phyloP scores from a whole-genome alignment of 345 rosid genomes.

The Salix caprea region DNA sequence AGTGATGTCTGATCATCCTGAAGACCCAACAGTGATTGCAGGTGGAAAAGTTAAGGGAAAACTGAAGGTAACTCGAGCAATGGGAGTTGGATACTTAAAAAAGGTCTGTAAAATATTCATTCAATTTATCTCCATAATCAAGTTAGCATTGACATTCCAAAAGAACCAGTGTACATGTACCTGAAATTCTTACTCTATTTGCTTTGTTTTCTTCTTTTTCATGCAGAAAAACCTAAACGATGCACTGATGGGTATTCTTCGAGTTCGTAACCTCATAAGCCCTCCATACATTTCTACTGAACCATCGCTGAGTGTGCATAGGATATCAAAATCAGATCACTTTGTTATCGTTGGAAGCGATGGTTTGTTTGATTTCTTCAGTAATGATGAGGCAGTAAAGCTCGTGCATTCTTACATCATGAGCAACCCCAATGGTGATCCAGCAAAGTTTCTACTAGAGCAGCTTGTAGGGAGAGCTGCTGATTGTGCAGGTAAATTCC shows the following conservation, averaged over 20 bases:
- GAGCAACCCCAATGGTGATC: constrained; percentile 71
- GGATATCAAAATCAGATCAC: constrained; percentile 66
- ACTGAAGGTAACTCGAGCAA: constrained; percentile 87
- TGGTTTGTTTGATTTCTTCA: constrained; percentile 89
- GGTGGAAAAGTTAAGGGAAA: constrained; percentile 91
- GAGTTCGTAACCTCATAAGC: constrained; percentile 75
- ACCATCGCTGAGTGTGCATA: constrained; percentile 75
- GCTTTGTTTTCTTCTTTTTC: neutral
- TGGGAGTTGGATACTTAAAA: constrained; percentile 93
- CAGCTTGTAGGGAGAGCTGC: constrained; percentile 84
- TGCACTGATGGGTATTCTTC: constrained; percentile 93
- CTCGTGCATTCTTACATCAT: constrained; percentile 57
- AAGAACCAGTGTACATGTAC: neutral
- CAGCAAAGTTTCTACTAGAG: constrained; percentile 80
- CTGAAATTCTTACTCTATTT: neutral
- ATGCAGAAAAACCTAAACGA: constrained; percentile 73
- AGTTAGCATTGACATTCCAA: neutral
- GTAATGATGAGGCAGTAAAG: constrained; percentile 73
- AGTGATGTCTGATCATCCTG: constrained; percentile 70
- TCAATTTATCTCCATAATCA: neutral
- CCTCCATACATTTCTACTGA: constrained; percentile 85
- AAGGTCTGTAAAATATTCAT: constrained; percentile 37
- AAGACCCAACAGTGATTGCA: constrained; percentile 61
- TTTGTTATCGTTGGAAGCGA: constrained; percentile 91
- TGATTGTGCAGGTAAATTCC: constrained; percentile 66